Conservation (phyloP, 1,139 yeast species). For the Taiozyma sp. region DNA sequence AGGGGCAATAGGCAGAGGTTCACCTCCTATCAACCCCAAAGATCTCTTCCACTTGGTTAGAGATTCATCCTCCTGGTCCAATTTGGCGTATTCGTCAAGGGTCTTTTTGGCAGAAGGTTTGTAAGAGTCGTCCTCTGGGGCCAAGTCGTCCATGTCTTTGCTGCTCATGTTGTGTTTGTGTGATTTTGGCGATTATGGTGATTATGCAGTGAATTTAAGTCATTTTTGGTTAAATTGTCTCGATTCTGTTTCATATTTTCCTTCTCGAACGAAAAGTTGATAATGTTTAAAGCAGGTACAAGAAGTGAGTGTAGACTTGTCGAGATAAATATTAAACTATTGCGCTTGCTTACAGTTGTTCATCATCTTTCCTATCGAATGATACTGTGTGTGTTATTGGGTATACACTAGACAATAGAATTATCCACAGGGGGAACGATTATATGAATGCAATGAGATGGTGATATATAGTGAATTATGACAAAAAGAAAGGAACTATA, state of each 20-base stretch:
- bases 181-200: too few relatives aligned
- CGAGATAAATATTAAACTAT: too few relatives aligned
- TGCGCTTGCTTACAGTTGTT: too few relatives aligned
- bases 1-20: slow-evolving; percentile 67
- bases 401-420: too few relatives aligned
- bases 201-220: too few relatives aligned
- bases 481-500: not conserved
- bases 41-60: slow-evolving; percentile 92
- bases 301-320: too few relatives aligned
- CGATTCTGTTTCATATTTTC: too few relatives aligned
- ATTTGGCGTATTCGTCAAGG: slow-evolving; percentile 72
- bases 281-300: too few relatives aligned
- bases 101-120: slow-evolving; percentile 83
- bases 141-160: slow-evolving; percentile 43
- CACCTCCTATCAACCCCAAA: slow-evolving; percentile 61
- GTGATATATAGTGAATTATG: not conserved
- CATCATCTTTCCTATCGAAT: too few relatives aligned
- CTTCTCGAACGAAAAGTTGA: too few relatives aligned
- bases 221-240: too few relatives aligned
- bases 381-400: too few relatives aligned
- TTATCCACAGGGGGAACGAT: not conserved
- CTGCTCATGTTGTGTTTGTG: not conserved
- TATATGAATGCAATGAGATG: not conserved
- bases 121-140: slow-evolving; percentile 63
- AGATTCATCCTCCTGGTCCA: slow-evolving; percentile 91